phyloP scores from a whole-genome alignment of 2,329 filamentous ascomycete genomes.

The Grosmannia serpens region DNA sequence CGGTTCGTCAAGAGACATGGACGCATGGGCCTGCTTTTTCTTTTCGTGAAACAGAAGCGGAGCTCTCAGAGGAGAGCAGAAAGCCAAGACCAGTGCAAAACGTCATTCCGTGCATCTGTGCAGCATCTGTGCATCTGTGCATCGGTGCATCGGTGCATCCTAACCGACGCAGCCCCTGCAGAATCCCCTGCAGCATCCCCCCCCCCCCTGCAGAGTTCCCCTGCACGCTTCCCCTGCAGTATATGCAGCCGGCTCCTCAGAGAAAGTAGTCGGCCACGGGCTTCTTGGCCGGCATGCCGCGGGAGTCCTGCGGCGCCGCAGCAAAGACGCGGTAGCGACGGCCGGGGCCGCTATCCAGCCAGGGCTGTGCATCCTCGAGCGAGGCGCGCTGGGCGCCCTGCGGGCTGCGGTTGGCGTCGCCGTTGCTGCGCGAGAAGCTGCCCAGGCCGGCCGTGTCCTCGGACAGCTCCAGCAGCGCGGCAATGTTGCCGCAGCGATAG shows the following conservation, averaged over 20 bases:
- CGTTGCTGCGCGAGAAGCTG: slow-evolving; percentile 58
- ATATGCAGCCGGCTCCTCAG: slow-evolving; percentile 20
- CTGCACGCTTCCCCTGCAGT: not conserved
- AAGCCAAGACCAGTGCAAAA: not conserved
- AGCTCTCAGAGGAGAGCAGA: not conserved
- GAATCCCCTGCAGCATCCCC: no score
- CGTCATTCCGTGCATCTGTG: no score
- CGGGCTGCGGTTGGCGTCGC: slow-evolving; percentile 45
- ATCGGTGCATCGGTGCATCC: not conserved
- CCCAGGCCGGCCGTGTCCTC: slow-evolving; percentile 73
- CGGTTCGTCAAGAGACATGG: not conserved
- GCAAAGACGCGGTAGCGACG: slow-evolving; percentile 91
- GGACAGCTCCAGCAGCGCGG: slow-evolving; percentile 82
- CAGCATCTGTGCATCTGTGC: no score
- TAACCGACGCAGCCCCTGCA: no score
- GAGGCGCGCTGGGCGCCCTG: slow-evolving; percentile 23
- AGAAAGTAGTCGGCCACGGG: slow-evolving; percentile 96
- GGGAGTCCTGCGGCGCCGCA: slow-evolving; percentile 86
- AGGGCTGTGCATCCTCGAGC: slow-evolving; percentile 34
- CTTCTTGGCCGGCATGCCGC: slow-evolving; percentile 98
- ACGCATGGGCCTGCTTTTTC: not conserved
- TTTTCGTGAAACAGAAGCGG: no score
- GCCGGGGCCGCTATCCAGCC: slow-evolving; percentile 56
- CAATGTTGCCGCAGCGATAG: slow-evolving; percentile 91
- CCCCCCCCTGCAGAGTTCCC: no score